Evolutionary conservation across 148 eudicot genomes (phyloP), one percentile per base, ranked within the genome.

Genomic region (Rhododendron mucronatum): DNA sequence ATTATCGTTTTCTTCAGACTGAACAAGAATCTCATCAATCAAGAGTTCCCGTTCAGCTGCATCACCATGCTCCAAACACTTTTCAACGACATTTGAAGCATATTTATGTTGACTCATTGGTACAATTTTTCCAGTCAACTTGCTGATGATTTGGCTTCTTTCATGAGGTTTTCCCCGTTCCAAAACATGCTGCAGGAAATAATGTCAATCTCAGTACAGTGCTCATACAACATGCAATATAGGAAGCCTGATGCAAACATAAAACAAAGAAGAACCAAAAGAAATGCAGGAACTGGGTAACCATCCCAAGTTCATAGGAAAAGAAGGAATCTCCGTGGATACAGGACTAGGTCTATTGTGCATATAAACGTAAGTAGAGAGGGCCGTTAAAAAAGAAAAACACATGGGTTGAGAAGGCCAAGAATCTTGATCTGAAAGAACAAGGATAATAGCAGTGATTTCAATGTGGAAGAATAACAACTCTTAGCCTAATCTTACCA

Each of bases 21-120:
- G 90, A 30, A 85, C 88, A 81, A 96, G 84, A 73, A 96, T 90
- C 90, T 96, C 98, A 81, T 90, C 93, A 61, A 95, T 91, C 85
- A 95, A 87, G 84, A 88, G 84, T 85, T 93, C 90, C 63, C 90
- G 83, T 83, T 90, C 96, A 67, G 89, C 81, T 78, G 89, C 85
- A 87, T 87, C 92, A 20, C 96, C 93, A 84, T 87, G 84, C 61
- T 92, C 92, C 87, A 96, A 77, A 87, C 98, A 96, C 88, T 96
- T 96, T 87, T 96, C 98, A 67, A 94, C 91, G 20, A 96, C 98
- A 91, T 96, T 96, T 82, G 98, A 96, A 45, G 98, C 98, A 87
- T 86, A 96, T 84, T 96, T 96, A 80, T 94, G 98, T 88, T 93
- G 98, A 89, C 98, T 96, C 93, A 96, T 89, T 83, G 89, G 93